These are phyloP conservation scores for Trapa bicornis DNA, from an alignment of 345 rosid species.

Conservation along the genomic window DNA sequence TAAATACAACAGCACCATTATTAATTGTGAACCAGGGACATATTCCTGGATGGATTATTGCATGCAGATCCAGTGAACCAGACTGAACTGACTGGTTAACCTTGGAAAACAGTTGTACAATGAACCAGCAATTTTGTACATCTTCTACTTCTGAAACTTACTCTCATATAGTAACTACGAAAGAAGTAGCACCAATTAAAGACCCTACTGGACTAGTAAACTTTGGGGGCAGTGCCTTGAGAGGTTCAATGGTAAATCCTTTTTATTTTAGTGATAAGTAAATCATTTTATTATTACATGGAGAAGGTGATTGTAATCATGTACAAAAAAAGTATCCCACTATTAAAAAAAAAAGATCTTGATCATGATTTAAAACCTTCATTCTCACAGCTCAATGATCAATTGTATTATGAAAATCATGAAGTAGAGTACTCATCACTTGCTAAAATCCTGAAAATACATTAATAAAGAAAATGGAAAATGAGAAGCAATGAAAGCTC, in stretches of 20 bases:
- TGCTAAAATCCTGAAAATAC: not conserved
- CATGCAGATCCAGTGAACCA: not conserved
- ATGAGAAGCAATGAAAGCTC: not conserved
- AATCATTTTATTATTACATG: too few relatives aligned
- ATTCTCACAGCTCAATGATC: slow-evolving; percentile 4
- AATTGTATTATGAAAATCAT: slow-evolving; percentile 9
- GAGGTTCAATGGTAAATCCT: slow-evolving; percentile 10
- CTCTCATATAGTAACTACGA: not conserved
- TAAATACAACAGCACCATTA: not conserved
- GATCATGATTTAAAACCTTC: too few relatives aligned
- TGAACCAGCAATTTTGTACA: not conserved
- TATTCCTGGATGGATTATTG: not conserved
- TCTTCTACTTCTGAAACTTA: not conserved
- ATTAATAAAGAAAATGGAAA: not conserved
- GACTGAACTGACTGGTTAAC: not conserved
- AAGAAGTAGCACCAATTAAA: not conserved
- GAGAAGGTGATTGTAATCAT: too few relatives aligned
- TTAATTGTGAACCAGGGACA: not conserved
- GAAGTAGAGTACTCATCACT: not conserved
- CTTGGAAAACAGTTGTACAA: not conserved
- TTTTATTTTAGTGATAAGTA: too few relatives aligned
- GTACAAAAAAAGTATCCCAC: too few relatives aligned
- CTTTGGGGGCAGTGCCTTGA: not conserved
- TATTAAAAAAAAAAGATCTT: too few relatives aligned
- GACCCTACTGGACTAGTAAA: not conserved